phyloP scores from a whole-genome alignment of 1,284 basidiomycete species.

The Ganoderma boninense region DNA sequence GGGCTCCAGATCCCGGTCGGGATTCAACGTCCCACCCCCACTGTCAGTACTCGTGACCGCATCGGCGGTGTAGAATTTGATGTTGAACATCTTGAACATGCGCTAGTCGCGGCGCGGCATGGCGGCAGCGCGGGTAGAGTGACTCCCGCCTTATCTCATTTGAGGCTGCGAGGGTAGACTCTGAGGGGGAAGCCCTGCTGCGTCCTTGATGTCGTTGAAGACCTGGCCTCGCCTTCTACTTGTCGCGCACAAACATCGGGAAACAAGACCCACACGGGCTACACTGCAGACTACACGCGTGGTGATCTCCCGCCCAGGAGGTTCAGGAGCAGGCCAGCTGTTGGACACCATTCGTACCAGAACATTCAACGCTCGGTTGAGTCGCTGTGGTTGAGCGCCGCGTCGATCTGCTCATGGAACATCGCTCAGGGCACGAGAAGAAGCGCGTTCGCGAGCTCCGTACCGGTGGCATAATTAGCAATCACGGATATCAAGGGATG shows the following conservation, averaged over 20 bases:
- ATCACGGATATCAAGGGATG: slow-evolving; percentile 11
- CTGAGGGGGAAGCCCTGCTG: too few relatives aligned
- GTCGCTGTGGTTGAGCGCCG: not conserved
- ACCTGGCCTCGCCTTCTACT: not conserved
- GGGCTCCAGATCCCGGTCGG: too few relatives aligned
- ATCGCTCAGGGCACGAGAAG: slow-evolving; percentile 18
- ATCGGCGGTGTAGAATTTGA: too few relatives aligned
- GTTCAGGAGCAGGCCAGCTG: slow-evolving; percentile 14
- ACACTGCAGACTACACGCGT: not conserved
- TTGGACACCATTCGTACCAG: slow-evolving; percentile 22
- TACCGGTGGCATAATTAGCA: slow-evolving; percentile 7
- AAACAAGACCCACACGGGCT: slow-evolving; percentile 13
- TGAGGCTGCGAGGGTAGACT: too few relatives aligned
- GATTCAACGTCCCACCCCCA: too few relatives aligned
- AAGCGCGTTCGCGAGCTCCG: slow-evolving; percentile 5
- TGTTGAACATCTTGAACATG: too few relatives aligned
- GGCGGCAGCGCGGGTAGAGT: too few relatives aligned
- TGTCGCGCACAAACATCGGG: slow-evolving; percentile 9
- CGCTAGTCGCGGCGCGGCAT: too few relatives aligned
- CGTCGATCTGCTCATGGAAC: slow-evolving; percentile 5
- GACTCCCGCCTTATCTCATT: too few relatives aligned
- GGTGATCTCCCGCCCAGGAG: not conserved
- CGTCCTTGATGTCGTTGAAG: too few relatives aligned
- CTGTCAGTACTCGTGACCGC: too few relatives aligned
- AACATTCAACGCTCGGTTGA: slow-evolving; percentile 10